Evolutionary conservation across 2,329 filamentous ascomycete genomes (phyloP), one percentile per base, ranked within the genome.

Genomic region (Cercospora sp.): DNA sequence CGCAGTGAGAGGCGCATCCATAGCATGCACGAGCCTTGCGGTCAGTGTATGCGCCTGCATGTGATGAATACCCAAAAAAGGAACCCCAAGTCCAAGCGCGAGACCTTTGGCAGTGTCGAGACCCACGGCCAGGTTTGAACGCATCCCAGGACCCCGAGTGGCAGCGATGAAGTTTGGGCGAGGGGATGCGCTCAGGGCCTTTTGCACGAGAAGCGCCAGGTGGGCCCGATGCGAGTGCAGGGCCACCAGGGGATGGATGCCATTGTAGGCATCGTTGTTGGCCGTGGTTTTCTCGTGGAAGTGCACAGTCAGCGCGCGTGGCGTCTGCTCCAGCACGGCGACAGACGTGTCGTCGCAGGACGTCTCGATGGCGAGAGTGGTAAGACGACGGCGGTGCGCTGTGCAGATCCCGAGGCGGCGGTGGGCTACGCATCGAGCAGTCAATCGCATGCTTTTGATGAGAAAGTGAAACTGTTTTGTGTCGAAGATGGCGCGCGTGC

Each of bases 11-110:
- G 31, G 33, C 20, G 60, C n/a, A 13, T 67, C 31, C 73, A 68
- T 68, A n/a, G 72, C 71, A 23, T 45, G 57, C 9, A 74, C 89
- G 51, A 99, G 86, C 9, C 93, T 86, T 16, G 94, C 91, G 18
- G 95, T 98, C 70, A 99, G 82, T 18, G 95, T 91, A 79, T 99
- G 95, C 10, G 94, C 95, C 78, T 97, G 94, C 95, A 99, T 98
- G 79, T 99, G 95, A 79, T 99, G 91, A 0, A 97, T 91, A 0
- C 89, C 95, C 1, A 98, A 79, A 33, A 98, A 82, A 3, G 94
- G 94, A 42, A 93, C 86, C 71, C 89, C 86, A 92, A 92, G 97
- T 42, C 92, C 93, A 20, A 91, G 84, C 0, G 94, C 89, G 20
- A 98, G 85, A 0, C 93, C 95, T 80, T 98, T 98, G 18, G 93